Percentiles rank a stretch among this genome's conserved stretches.
These are phyloP conservation scores for Cenchrus purpureus DNA, from an alignment of 176 grass and related monocot genomes.

Conservation along the genomic window DNA sequence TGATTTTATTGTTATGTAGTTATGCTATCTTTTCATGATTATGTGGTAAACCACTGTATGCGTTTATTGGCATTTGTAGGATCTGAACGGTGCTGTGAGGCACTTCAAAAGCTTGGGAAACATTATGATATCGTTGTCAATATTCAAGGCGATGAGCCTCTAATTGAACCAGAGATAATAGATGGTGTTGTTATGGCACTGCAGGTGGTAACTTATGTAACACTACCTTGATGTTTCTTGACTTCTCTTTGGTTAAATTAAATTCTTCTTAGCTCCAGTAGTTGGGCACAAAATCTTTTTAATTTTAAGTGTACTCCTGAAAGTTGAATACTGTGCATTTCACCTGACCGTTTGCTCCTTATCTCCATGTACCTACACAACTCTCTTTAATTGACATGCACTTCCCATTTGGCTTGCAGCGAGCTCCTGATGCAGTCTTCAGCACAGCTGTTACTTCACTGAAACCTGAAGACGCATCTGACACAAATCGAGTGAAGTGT, in stretches of 20 bases:
- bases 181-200: conserved; percentile 96
- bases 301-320: neutral
- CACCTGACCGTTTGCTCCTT: neutral
- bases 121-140: conserved; percentile 95
- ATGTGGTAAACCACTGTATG: neutral
- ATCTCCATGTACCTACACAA: neutral
- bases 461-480: conserved; percentile 85
- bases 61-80: conserved; percentile 46
- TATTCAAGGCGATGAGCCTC: conserved; percentile 97
- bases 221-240: conserved; percentile 14
- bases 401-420: conserved; percentile 47
- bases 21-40: conserved; percentile 11
- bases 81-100: conserved; percentile 93
- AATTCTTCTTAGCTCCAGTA: neutral
- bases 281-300: neutral
- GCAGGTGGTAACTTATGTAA: conserved; percentile 65
- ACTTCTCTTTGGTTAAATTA: neutral
- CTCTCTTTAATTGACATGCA: neutral
- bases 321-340: neutral
- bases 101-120: conserved; percentile 75
- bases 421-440: conserved; percentile 94
- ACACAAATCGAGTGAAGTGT: conserved; percentile 93
- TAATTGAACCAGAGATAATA: conserved; percentile 99
- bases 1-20: conserved; percentile 3
- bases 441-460: conserved; percentile 88